Evolutionary conservation across 495 filamentous ascomycete species (phyloP), one percentile per base, ranked within the genome.

Genomic region (Acidiella bohemica): DNA sequence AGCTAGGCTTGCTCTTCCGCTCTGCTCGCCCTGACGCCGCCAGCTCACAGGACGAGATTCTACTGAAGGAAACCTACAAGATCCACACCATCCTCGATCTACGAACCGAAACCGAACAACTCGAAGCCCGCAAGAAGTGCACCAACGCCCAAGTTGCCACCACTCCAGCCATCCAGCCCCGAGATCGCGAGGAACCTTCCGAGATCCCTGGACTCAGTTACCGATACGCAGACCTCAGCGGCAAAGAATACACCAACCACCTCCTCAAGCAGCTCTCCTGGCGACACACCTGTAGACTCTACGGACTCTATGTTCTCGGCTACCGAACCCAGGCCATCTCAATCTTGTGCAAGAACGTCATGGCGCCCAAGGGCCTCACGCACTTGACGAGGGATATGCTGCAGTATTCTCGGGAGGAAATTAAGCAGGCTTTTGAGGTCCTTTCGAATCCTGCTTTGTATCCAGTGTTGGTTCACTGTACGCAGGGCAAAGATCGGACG

Each of bases 401-500:
- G 0, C 73, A 80, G 42, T 59, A 71, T 29, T 78, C 73, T 36
- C 66, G 62, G 0, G 42, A 53, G 2, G 81, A 87, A 57, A 71
- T 93, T 14, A 67, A 64, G 5, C 53, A 70, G 49, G 65, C 72
- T 6, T 74, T 79, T 30, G 63, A 69, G 4, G 35, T 72, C 8
- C 56, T 73, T 23, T 62, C 65, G 6, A 47, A 63, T 3, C 47
- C 61, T 4, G 42, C 49, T 3, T 59, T 66, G 12, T 77, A 76
- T 28, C 81, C 82, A 0, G 44, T 74, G 4, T 54, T 88, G 2
- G 53, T 87, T 4, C 84, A 90, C 62, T 92, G 85, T 60, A 86
- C 83, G 3, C 81, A 90, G 53, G 85, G 85, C 25, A 93, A 93
- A 52, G 85, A 92, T 54, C 72, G 83, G 0, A 90, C 84, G 0